These are phyloP conservation scores for Plasmodium sp. DNA, from an alignment of 169 alveolate species.

Conservation along the genomic window DNA sequence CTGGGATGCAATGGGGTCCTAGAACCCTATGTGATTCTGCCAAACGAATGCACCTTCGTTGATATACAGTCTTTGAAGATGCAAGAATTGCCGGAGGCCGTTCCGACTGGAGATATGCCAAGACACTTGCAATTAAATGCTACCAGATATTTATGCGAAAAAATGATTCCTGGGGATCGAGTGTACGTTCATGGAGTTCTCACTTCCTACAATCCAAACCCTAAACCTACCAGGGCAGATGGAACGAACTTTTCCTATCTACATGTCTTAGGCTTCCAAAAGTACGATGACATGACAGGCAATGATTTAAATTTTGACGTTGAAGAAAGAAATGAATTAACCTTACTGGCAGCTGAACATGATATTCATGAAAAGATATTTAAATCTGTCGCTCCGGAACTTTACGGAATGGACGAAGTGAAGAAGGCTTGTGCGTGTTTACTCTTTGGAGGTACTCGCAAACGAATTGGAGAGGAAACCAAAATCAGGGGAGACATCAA, in stretches of 20 bases:
- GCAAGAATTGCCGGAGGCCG: constrained; percentile 99
- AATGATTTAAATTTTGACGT: constrained; percentile 81
- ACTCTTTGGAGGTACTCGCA: constrained; percentile 99
- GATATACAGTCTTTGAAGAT: constrained; percentile 97
- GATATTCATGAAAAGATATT: constrained; percentile 94
- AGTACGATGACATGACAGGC: constrained; percentile 70
- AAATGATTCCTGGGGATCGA: constrained; percentile 98
- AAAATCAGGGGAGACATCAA: constrained; percentile 98
- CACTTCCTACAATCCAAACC: constrained; percentile 79
- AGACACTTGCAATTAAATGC: constrained; percentile 90
- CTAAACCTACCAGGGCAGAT: constrained; percentile 71
- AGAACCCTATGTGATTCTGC: constrained; percentile 93
- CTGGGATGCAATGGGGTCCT: constrained; percentile 80
- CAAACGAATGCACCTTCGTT: constrained; percentile 95
- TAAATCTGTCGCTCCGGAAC: constrained; percentile 97
- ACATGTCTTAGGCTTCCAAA: constrained; percentile 87
- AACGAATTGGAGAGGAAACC: constrained; percentile 96
- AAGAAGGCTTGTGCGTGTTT: constrained; percentile 98
- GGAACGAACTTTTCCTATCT: constrained; percentile 82
- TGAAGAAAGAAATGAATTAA: constrained; percentile 85
- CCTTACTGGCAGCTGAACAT: constrained; percentile 89
- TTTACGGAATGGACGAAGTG: constrained; percentile 97
- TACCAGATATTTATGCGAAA: constrained; percentile 94
- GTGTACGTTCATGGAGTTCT: constrained; percentile 95
- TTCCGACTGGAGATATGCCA: constrained; percentile 94